A percentile compares a stretch with the other conserved stretches of the same genome.
These are phyloP conservation scores for Lactarius vividus DNA, from an alignment of 768 basidiomycete genomes.

Conservation along the genomic window DNA sequence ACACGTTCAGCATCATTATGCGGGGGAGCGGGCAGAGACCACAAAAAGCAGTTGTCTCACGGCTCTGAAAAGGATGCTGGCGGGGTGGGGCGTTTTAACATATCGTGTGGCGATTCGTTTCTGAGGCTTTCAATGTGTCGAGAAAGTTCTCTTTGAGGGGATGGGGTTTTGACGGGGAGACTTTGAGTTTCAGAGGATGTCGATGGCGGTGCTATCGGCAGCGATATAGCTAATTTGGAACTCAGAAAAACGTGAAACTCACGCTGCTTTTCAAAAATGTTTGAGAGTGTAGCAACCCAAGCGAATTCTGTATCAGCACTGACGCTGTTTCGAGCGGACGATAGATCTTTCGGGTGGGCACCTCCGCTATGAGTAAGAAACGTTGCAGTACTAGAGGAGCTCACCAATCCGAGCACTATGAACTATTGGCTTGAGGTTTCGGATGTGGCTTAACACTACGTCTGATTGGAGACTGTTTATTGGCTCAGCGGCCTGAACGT, in stretches of 20 bases:
- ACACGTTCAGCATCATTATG: too few species aligned
- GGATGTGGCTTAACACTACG: neutral
- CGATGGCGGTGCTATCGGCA: neutral
- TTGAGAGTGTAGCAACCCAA: neutral
- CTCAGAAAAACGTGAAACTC: neutral
- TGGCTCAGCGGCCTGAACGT: neutral
- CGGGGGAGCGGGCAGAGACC: too few species aligned
- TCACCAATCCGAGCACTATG: neutral
- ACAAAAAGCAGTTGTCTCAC: too few species aligned
- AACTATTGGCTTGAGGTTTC: neutral
- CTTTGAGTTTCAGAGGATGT: too few species aligned
- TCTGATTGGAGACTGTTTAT: neutral
- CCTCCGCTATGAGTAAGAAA: neutral
- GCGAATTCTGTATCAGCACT: neutral
- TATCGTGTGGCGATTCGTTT: too few species aligned
- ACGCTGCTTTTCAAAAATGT: neutral
- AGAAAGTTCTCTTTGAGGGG: too few species aligned
- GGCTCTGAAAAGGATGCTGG: too few species aligned
- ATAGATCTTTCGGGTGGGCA: neutral
- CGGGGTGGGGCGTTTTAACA: too few species aligned
- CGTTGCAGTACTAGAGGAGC: neutral
- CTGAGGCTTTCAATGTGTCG: too few species aligned
- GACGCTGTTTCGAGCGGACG: neutral
- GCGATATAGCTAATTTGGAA: neutral
- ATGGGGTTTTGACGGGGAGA: too few species aligned